A percentile compares a stretch with the other conserved stretches of the same genome.
These are phyloP conservation scores for Gentiana straminea DNA, from an alignment of 257 asterid species.

Conservation along the genomic window DNA sequence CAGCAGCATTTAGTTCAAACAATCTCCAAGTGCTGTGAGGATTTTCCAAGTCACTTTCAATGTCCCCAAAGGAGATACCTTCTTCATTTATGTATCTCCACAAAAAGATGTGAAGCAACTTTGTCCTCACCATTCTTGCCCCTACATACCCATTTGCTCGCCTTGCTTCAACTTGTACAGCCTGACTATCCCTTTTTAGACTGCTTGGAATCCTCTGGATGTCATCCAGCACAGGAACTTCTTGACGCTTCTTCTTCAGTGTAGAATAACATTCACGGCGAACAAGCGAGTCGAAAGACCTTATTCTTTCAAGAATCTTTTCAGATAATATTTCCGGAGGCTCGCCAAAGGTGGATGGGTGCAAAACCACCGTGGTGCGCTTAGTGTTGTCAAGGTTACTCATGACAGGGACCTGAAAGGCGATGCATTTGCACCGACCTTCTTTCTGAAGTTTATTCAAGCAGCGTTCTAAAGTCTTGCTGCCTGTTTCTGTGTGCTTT, in stretches of 20 bases:
- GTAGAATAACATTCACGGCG: constrained; percentile 42
- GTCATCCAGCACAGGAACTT: constrained; percentile 46
- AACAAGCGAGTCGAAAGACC: constrained; percentile 52
- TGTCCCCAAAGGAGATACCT: constrained; percentile 27
- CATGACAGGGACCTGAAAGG: constrained; percentile 53
- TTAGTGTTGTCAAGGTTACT: constrained; percentile 70
- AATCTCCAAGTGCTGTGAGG: constrained; percentile 68
- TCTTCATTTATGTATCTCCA: constrained; percentile 51
- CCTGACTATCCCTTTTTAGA: constrained; percentile 33
- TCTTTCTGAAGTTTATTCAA: constrained; percentile 76
- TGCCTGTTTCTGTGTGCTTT: constrained; percentile 51
- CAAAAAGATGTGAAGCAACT: constrained; percentile 74
- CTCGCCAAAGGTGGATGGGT: constrained; percentile 47
- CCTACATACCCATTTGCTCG: constrained; percentile 67
- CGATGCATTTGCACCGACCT: constrained; percentile 74
- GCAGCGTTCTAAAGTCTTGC: constrained; percentile 65
- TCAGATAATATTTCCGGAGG: constrained; percentile 52
- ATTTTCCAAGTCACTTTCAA: constrained; percentile 42
- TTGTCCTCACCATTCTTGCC: constrained; percentile 79
- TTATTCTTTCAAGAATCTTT: constrained; percentile 58
- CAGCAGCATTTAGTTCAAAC: constrained; percentile 55
- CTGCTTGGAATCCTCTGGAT: constrained; percentile 53
- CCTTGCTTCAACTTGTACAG: constrained; percentile 48
- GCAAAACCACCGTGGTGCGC: constrained; percentile 66
- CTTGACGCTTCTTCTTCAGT: constrained; percentile 33